phyloP scores from a whole-genome alignment of 2,329 filamentous ascomycete genomes.

The Chrysoporthe puriensis region DNA sequence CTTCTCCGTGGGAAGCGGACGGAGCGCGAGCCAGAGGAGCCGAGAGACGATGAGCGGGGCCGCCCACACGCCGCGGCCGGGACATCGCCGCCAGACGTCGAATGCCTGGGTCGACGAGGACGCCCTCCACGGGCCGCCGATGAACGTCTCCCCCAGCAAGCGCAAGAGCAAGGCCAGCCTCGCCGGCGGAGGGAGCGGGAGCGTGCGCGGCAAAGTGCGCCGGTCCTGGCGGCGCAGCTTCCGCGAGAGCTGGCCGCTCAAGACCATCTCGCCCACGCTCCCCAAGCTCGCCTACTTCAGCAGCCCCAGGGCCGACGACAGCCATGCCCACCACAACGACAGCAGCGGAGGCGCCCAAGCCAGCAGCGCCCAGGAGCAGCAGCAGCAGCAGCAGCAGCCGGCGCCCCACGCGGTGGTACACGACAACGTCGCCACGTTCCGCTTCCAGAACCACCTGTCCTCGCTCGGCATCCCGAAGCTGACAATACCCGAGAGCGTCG shows the following conservation, averaged over 20 bases:
- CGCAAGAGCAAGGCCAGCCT: conserved; percentile 33
- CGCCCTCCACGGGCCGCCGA: conserved; percentile 51
- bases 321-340: background rate
- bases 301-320: background rate
- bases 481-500: conserved; percentile 19
- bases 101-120: conserved; percentile 56
- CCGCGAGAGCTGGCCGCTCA: conserved; percentile 37
- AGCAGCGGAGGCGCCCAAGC: background rate
- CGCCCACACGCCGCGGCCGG: conserved; percentile 4
- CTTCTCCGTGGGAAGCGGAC: conserved; percentile 9
- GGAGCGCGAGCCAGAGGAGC: background rate
- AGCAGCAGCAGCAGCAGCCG: conserved; percentile 13
- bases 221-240: conserved; percentile 26
- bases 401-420: background rate
- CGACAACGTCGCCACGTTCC: conserved; percentile 10
- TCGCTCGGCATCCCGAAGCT: conserved; percentile 3
- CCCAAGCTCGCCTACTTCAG: conserved; percentile 35
- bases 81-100: conserved; percentile 35
- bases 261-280: conserved; percentile 40
- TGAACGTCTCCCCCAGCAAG: conserved; percentile 32
- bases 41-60: conserved; percentile 10
- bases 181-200: conserved; percentile 34
- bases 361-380: conserved; percentile 13
- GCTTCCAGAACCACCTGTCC: conserved; percentile 24
- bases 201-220: conserved; percentile 9